These are phyloP conservation scores for Cordia subcordata DNA, from an alignment of 257 asterid species.

Conservation along the genomic window DNA sequence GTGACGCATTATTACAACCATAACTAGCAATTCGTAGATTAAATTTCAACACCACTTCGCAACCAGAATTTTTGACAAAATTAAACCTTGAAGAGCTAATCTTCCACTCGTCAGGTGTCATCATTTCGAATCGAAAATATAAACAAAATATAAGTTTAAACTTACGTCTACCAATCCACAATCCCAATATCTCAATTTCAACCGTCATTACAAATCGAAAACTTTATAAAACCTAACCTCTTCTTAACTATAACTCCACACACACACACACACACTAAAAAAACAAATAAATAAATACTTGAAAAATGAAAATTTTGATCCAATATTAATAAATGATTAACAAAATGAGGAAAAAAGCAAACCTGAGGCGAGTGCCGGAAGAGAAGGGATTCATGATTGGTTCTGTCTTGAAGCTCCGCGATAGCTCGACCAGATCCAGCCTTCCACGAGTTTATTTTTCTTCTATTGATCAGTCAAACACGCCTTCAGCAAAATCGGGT, in stretches of 20 bases:
- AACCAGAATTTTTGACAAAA: neutral
- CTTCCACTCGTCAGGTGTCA: too few relatives aligned
- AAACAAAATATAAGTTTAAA: too few relatives aligned
- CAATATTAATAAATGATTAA: neutral
- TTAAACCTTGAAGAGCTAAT: too few relatives aligned
- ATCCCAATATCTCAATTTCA: too few relatives aligned
- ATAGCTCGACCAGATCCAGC: slow-evolving; percentile 65
- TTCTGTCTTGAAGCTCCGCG: slow-evolving; percentile 53
- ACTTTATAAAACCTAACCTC: too few relatives aligned
- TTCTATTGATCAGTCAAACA: too few relatives aligned
- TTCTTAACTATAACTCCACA: too few relatives aligned
- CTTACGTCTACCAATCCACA: too few relatives aligned
- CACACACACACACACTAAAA: neutral
- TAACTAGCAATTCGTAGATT: neutral
- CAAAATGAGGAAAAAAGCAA: neutral
- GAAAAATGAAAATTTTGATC: too few relatives aligned
- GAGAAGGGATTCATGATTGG: slow-evolving; percentile 90
- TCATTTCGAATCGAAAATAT: too few relatives aligned
- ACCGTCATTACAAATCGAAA: too few relatives aligned
- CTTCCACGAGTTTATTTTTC: neutral
- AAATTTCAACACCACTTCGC: neutral
- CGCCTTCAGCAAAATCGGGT: neutral
- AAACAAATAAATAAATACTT: neutral
- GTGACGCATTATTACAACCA: neutral
- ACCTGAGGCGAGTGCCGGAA: slow-evolving; percentile 89